Evolutionary conservation across 2,329 filamentous ascomycete species (phyloP).

Genomic region (Tolypocladium paradoxum): DNA sequence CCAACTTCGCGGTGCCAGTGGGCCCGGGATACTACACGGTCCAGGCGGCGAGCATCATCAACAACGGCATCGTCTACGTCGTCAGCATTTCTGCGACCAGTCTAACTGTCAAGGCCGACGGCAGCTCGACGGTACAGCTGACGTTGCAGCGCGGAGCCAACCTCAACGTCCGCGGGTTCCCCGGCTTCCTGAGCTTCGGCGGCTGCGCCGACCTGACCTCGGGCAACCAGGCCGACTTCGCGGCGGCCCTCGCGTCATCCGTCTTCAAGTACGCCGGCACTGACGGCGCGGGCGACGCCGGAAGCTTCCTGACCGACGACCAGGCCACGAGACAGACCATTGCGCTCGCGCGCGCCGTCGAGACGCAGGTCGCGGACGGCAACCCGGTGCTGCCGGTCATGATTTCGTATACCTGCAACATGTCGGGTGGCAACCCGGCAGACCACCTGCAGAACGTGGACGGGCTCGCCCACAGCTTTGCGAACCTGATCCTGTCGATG

Average conservation of each 20-base stretch:
- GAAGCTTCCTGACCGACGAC: not conserved
- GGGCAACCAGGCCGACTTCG: slow-evolving; percentile 1
- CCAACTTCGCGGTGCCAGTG: not conserved
- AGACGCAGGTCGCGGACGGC: not conserved
- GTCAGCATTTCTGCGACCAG: not conserved
- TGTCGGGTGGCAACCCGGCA: not conserved
- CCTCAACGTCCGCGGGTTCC: not conserved
- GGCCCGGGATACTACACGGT: not conserved
- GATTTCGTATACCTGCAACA: slow-evolving; percentile 3
- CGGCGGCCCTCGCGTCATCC: slow-evolving; percentile 1
- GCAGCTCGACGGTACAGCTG: not conserved
- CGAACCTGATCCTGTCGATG: slow-evolving; percentile 1
- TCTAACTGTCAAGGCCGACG: not conserved
- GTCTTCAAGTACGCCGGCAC: slow-evolving; percentile 1
- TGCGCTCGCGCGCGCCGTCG: not conserved
- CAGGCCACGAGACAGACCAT: not conserved
- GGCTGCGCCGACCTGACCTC: not conserved
- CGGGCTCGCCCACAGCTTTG: not conserved
- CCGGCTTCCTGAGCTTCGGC: slow-evolving; percentile 2
- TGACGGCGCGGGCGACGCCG: not conserved
- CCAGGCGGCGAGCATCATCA: not conserved
- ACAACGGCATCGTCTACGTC: not conserved
- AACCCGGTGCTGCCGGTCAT: slow-evolving; percentile 1
- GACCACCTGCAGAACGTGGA: not conserved
- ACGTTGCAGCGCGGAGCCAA: not conserved